Evolutionary conservation across 139 green algal genomes (phyloP).

Genomic region (Spirogloea muscicola): DNA sequence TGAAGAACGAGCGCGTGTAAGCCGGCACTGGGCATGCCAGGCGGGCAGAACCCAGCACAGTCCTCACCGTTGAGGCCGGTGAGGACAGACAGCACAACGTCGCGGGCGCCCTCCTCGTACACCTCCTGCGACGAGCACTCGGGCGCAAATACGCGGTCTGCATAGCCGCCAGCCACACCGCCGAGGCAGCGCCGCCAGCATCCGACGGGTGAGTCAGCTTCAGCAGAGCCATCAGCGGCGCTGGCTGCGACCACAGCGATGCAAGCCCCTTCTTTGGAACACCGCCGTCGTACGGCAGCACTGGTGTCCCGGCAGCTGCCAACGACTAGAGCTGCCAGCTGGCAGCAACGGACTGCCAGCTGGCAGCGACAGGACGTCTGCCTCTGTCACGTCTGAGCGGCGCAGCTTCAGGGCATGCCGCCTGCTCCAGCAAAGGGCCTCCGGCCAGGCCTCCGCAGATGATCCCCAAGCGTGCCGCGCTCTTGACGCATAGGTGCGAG

Average conservation of each 20-base stretch:
- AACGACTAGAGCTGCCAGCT: slow-evolving; percentile 11
- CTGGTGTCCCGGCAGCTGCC: neutral
- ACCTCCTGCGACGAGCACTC: slow-evolving; percentile 26
- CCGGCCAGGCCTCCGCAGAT: too few species aligned
- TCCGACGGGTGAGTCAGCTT: neutral
- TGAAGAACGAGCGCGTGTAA: neutral
- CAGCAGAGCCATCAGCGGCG: neutral
- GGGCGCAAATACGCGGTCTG: slow-evolving; percentile 44
- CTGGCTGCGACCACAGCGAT: neutral
- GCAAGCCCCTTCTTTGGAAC: neutral
- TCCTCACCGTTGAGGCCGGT: slow-evolving; percentile 36
- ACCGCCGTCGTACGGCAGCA: neutral
- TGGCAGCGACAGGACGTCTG: too few species aligned
- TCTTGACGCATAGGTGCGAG: too few species aligned
- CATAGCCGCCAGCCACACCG: slow-evolving; percentile 24
- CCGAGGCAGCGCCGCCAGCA: neutral
- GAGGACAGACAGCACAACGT: slow-evolving; percentile 39
- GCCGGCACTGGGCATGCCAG: neutral
- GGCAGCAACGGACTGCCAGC: too few species aligned
- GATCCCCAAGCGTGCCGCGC: too few species aligned
- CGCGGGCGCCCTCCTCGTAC: slow-evolving; percentile 22
- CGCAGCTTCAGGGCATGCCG: too few species aligned
- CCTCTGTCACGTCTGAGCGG: too few species aligned
- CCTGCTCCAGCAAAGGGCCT: too few species aligned
- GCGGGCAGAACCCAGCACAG: too few species aligned